Base-by-base conservation (phyloP, 164 flowering plant species). In the Kalanchoe fedtschenkoi region DNA sequence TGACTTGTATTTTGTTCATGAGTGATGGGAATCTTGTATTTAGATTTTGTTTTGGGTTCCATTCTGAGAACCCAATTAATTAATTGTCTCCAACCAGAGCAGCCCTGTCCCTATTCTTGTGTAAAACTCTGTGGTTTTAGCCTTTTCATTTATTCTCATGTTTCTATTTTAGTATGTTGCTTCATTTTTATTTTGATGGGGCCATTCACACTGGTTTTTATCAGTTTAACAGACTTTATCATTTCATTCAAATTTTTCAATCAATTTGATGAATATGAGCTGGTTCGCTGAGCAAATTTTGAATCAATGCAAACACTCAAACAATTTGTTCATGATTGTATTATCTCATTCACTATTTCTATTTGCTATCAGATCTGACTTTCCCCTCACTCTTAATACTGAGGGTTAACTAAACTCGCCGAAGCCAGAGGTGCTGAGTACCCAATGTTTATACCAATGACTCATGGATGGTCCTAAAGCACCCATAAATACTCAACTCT, bases 91-190 rank as follows among this genome's bases (percentile, higher is more conserved):
- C 15, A 24, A 6, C 30, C 56, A 8, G 11, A 51, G 56, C 56
- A 51, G 56, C 32, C 17, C 29, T 51, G 56, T 51, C 32, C 32
- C 32, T 26, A 26, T 51, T 51, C 56, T 26, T 26, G 32, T 24
- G 56, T 51, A 24, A 51, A 51, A 51, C 17, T 51, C 32, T 51
- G 32, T 24, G 32, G 17, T 51, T 11, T 51, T 51, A 51, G 17
- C 56, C 30, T 51, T 26, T 51, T 51, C 56, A 51, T 51, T 51
- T 51, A 51, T 51, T 51, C 56, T 26, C 26, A 47, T 47, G 29
- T 47, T 47, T 47, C 54, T 47, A 47, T 47, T 22, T 24, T 51
- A 10, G 56, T 13, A 24, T 26, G 56, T 30, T 51, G 56, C n/a
- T 24, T 51, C 17, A 6, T 51, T 51, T 51, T 24, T 51, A 17